Evolutionary conservation across 805 yeast species (phyloP), one percentile per base, ranked within the genome.

Genomic region (Jamesozyma lodderae): DNA sequence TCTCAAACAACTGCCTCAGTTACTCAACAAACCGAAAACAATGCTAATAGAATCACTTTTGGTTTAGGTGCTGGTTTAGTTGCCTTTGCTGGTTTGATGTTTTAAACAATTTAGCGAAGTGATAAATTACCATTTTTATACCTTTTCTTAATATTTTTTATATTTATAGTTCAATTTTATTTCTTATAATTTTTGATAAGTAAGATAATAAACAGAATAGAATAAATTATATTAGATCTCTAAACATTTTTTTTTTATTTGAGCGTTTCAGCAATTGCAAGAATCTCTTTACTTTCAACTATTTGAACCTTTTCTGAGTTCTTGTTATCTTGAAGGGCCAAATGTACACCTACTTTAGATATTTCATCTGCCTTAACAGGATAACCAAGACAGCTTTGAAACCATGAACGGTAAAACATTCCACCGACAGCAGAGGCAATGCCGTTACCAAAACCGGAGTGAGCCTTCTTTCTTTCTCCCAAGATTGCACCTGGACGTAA

Each of bases 401-500:
- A 31, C 22, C 52, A 40, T 2, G 72, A 57, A 33, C 63, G 58
- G 43, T 66, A 62, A 9, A 62, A 16, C 33, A 46, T 40, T 2
- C 44, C 33, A 32, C 68, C 68, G 13, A 73, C 15, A 2, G 47
- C 57, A 11, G 54, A 60, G 11, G 54, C 55, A 1, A 62, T 2
- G 11, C 44, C 51, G 39, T 63, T 68, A 4, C 54, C 54, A 4
- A 62, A 47, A 0, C 72, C 75, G 37, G 67, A 70, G 2, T 59
- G 42, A 6, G 43, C 38, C 10, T 17, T 17, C 2, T 16, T n/a
- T 50, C 94, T 66, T 21, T 72, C 70, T 4, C 95, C 95, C 5
- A 83, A 49, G 26, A 86, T 62, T 1, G 67, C 57, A 11, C 95
- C 95, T 0, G 96, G 96, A 51, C 84, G 70, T 40, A 87, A 58